Conservation (phyloP, 2,329 filamentous ascomycete species). For the Mycocentrospora acerina region DNA sequence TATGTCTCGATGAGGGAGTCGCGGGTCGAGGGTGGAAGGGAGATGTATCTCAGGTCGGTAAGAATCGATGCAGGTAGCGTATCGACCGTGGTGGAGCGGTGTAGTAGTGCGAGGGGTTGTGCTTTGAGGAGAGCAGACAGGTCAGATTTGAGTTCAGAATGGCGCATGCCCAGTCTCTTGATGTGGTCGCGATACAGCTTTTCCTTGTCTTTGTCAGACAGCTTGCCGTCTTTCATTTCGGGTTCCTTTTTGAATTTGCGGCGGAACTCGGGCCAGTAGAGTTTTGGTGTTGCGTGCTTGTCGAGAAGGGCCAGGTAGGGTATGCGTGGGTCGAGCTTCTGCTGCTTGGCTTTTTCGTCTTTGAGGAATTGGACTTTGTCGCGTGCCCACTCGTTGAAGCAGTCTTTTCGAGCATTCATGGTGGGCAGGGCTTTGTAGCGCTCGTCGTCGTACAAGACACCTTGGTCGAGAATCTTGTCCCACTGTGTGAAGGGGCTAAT, state of each 20-base stretch:
- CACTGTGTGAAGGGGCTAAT: conserved; percentile 89
- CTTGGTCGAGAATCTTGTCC: conserved; percentile 85
- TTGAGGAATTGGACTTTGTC: conserved; percentile 73
- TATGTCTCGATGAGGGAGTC: conserved; percentile 68
- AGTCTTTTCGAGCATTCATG: conserved; percentile 78
- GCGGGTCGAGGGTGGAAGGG: conserved; percentile 61
- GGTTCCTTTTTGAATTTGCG: conserved; percentile 83
- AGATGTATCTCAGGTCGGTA: conserved; percentile 69
- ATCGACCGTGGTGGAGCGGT: conserved; percentile 58
- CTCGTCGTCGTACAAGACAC: conserved; percentile 77
- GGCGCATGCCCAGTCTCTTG: conserved; percentile 64
- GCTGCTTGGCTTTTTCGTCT: conserved; percentile 70
- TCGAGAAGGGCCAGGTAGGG: conserved; percentile 81
- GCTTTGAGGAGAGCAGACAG: conserved; percentile 65
- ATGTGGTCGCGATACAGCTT: conserved; percentile 77
- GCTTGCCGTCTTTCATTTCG: conserved; percentile 70
- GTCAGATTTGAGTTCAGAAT: conserved; percentile 68
- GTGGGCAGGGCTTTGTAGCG: conserved; percentile 82
- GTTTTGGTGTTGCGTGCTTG: conserved; percentile 79
- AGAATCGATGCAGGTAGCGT: conserved; percentile 64
- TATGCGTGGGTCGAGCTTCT: conserved; percentile 80
- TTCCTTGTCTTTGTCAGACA: conserved; percentile 69
- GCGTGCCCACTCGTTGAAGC: conserved; percentile 80
- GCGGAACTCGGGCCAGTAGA: conserved; percentile 97
- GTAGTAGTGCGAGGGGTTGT: conserved; percentile 60